These are phyloP conservation scores for Acorus calamus DNA, from an alignment of 106 monocot genomes.

Conservation along the genomic window DNA sequence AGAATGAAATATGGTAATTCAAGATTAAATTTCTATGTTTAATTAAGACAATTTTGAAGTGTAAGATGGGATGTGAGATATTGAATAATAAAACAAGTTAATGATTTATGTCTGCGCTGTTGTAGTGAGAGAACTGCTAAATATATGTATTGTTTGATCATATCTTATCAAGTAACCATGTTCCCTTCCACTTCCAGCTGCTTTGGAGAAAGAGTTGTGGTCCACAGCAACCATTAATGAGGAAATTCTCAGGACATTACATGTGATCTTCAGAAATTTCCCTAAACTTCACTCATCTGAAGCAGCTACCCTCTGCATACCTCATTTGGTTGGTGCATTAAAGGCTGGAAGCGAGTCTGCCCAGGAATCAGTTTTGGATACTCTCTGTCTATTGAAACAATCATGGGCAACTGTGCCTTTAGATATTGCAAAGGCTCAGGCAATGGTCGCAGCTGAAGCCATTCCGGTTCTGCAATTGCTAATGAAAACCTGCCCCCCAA, in stretches of 20 bases:
- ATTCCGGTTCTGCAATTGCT: slow-evolving; percentile 70
- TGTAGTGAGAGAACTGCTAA: too few species aligned
- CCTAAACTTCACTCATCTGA: slow-evolving; percentile 70
- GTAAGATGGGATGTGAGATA: too few species aligned
- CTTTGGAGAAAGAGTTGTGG: slow-evolving; percentile 68
- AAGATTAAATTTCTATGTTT: too few species aligned
- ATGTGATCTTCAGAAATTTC: slow-evolving; percentile 74
- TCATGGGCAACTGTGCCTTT: slow-evolving; percentile 71
- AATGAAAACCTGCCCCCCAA: slow-evolving; percentile 79
- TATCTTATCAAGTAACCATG: too few species aligned
- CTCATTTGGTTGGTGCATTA: slow-evolving; percentile 68
- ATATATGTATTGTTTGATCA: too few species aligned
- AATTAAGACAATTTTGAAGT: too few species aligned
- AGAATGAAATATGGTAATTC: too few species aligned
- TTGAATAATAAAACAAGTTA: too few species aligned
- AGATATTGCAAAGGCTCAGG: slow-evolving; percentile 74
- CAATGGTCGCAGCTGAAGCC: slow-evolving; percentile 71
- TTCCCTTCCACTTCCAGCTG: slow-evolving; percentile 35
- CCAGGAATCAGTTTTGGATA: slow-evolving; percentile 70
- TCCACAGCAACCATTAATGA: slow-evolving; percentile 57
- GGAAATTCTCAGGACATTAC: slow-evolving; percentile 61
- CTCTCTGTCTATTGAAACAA: slow-evolving; percentile 69
- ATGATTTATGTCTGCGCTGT: too few species aligned
- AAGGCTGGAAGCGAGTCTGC: slow-evolving; percentile 59
- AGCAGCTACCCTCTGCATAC: slow-evolving; percentile 79